Base-by-base conservation (phyloP, 768 basidiomycete genomes). In the Kwoniella mangroviensis region DNA sequence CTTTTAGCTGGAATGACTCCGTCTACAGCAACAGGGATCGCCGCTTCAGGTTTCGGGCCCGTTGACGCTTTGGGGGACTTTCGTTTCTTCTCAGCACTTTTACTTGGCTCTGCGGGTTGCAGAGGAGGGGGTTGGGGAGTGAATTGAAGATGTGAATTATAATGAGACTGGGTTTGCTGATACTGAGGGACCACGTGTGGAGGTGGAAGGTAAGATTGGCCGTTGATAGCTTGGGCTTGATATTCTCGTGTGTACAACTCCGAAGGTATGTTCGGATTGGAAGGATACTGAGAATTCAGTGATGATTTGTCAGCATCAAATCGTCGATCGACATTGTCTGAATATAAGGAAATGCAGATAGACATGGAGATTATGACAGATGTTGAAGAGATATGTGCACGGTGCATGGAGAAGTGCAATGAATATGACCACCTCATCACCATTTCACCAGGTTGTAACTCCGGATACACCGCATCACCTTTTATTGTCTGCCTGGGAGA, bases 131-230 rank as follows among this genome's bases (percentile, higher is more conserved):
- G 26, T 22, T 24, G 34, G 22, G 57, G 67, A 62, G 67, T 53
- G 19, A 28, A 65, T n/a, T 65, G 52, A 41, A 40, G 53, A 28
- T 54, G 63, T 21, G 53, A 15, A 40, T 56, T 24, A 21, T 54
- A 51, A 22, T 21, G 61, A 13, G 60, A n/a, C 42, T 67, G 66
- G 51, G 45, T 40, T 45, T 58, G 67, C 24, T 55, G 40, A 42
- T 41, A 41, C 41, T 63, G 22, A 22, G 67, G 52, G 15, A 56
- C n/a, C n/a, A 55, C 60, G 67, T 68, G 63, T 42, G 67, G 59
- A 43, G 67, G 67, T n/a, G 67, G 67, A 21, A 68, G 60, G 41
- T 68, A 61, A 24, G 67, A 15, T 55, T 41, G 67, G 19, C 53
- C 41, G 19, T 41, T 64, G n/a, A 10, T 49, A 19, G 61, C 34